Evolutionary conservation across 805 yeast genomes (phyloP).

Genomic region (Ogataea angusta): DNA sequence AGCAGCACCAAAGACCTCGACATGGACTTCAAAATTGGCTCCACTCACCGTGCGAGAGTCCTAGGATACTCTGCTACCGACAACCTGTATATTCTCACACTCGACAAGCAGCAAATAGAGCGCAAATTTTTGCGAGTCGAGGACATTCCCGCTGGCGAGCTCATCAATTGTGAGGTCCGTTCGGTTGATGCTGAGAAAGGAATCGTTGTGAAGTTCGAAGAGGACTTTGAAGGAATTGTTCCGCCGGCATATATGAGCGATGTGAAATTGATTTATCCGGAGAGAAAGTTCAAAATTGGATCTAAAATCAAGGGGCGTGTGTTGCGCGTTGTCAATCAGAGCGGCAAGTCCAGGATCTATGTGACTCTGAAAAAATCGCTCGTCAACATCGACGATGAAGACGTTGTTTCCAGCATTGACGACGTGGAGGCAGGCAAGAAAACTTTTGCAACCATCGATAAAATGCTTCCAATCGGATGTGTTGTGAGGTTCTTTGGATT

Average conservation of each 20-base stretch:
- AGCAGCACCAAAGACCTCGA: constrained; percentile 45
- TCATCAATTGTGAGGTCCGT: constrained; percentile 52
- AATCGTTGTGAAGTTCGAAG: constrained; percentile 60
- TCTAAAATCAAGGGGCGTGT: constrained; percentile 75
- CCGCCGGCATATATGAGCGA: constrained; percentile 79
- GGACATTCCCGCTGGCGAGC: constrained; percentile 77
- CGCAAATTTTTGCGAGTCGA: constrained; percentile 62
- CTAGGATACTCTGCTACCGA: constrained; percentile 68
- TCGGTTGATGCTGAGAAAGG: constrained; percentile 63
- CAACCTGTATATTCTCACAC: constrained; percentile 60
- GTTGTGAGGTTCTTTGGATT: constrained; percentile 79
- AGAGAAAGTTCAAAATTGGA: constrained; percentile 86
- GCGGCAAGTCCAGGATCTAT: constrained; percentile 46
- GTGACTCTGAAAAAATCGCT: constrained; percentile 83
- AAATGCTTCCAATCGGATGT: constrained; percentile 74
- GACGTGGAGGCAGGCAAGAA: constrained; percentile 42
- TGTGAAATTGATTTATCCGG: constrained; percentile 80
- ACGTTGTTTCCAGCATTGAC: constrained; percentile 40
- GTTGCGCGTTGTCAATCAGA: constrained; percentile 43
- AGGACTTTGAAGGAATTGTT: constrained; percentile 70
- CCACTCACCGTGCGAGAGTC: constrained; percentile 74
- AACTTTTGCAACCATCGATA: constrained; percentile 73
- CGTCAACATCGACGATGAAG: constrained; percentile 60
- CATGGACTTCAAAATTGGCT: constrained; percentile 55
- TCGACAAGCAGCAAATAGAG: constrained; percentile 62